A percentile compares a stretch with the other conserved stretches of the same genome.
These are phyloP conservation scores for Phytophthora pini DNA, from an alignment of 352 stramenopile genomes.

Conservation along the genomic window DNA sequence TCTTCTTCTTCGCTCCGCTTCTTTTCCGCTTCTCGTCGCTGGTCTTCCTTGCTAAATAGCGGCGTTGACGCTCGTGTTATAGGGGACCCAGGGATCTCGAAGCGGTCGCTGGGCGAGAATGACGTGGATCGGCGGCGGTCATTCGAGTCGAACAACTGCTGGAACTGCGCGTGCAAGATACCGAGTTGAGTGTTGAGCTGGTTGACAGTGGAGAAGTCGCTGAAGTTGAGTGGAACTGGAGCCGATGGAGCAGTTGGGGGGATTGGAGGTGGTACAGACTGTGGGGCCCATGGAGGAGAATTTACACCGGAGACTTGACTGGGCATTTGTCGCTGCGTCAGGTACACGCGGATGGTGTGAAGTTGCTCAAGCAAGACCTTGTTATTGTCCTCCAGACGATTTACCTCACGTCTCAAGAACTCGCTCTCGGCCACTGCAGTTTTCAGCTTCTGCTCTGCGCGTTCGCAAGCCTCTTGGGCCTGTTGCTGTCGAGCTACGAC, in stretches of 20 bases:
- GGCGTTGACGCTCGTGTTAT: constrained; percentile 11
- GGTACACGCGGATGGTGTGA: constrained; percentile 62
- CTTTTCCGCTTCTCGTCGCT: constrained; percentile 8
- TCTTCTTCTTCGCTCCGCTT: constrained; percentile 19
- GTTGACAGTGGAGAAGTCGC: constrained; percentile 44
- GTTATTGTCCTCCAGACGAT: constrained; percentile 65
- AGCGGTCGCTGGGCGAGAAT: constrained; percentile 47
- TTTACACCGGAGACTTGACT: constrained; percentile 11
- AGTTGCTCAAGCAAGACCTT: constrained; percentile 65
- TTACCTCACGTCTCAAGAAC: constrained; percentile 57
- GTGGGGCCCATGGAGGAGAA: constrained; percentile 12
- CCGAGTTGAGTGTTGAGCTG: constrained; percentile 58
- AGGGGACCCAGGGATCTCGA: constrained; percentile 45
- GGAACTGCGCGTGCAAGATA: constrained; percentile 62
- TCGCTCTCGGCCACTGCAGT: constrained; percentile 48
- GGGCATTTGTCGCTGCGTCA: constrained; percentile 55
- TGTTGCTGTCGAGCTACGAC: constrained; percentile 35
- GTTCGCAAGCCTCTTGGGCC: constrained; percentile 36
- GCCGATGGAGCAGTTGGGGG: neutral
- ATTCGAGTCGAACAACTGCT: constrained; percentile 63
- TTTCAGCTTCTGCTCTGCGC: constrained; percentile 53
- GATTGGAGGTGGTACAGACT: neutral
- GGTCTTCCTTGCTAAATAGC: constrained; percentile 15
- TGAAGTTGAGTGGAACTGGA: constrained; percentile 28
- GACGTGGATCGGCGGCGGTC: constrained; percentile 20